Percentiles rank a stretch among this genome's conserved stretches.
These are phyloP conservation scores for Boletus coccyginus DNA, from an alignment of 768 basidiomycete genomes.

Conservation along the genomic window DNA sequence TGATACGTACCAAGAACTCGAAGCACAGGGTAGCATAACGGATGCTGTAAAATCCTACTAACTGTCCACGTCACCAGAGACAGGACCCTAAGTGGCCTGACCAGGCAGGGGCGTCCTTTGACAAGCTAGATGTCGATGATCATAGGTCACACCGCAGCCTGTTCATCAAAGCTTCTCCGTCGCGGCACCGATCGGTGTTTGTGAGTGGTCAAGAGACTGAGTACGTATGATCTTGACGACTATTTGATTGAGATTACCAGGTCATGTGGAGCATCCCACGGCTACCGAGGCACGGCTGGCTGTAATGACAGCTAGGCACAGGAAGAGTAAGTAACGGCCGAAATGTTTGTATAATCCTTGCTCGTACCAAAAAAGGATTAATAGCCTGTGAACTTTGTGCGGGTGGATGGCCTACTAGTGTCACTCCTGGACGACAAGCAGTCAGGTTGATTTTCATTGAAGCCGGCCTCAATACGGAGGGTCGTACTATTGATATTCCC, in stretches of 20 bases:
- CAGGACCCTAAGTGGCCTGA: conserved; percentile 11
- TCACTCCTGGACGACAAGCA: background rate
- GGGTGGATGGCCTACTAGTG: background rate
- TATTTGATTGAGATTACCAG: background rate
- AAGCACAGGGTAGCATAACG: background rate
- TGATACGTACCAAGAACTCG: background rate
- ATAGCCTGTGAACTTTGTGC: background rate
- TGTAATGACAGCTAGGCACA: conserved; percentile 7
- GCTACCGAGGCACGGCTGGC: background rate
- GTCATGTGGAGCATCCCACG: conserved; percentile 1
- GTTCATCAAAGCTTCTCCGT: background rate
- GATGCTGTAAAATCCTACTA: conserved; percentile 2
- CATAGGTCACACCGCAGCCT: background rate
- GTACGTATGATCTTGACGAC: background rate
- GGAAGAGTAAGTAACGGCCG: background rate
- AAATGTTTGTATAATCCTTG: background rate
- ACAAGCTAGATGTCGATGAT: conserved; percentile 4
- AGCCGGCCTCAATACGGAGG: background rate
- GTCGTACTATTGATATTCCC: background rate
- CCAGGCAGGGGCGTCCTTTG: background rate
- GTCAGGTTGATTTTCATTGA: background rate
- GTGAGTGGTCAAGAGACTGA: background rate
- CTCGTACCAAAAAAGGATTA: background rate
- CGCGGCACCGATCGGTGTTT: conserved; percentile 7
- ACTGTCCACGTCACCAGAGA: conserved; percentile 2